Conservation (phyloP, 2,329 filamentous ascomycete genomes). For the Aspergillus udagawae region DNA sequence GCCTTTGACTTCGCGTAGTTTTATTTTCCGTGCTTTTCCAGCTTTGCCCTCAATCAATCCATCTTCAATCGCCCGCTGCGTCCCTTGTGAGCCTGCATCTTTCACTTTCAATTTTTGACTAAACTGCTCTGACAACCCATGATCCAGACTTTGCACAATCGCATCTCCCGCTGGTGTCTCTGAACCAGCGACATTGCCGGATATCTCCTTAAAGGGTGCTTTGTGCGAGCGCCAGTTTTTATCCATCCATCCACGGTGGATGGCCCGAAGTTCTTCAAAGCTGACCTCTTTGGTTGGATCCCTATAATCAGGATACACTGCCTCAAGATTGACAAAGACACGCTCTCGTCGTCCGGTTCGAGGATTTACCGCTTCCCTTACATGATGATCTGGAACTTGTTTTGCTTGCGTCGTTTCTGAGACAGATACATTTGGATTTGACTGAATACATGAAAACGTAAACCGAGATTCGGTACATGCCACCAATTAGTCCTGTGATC, state of each 20-base stretch:
- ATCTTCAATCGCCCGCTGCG: conserved; percentile 15
- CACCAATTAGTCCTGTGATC: conserved; percentile 90
- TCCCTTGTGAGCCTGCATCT: conserved; percentile 13
- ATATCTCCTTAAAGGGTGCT: conserved; percentile 55
- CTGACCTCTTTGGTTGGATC: conserved; percentile 71
- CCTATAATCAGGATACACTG: conserved; percentile 74
- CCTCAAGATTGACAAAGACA: conserved; percentile 80
- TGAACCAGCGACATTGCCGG: conserved; percentile 28
- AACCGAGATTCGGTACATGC: conserved; percentile 36
- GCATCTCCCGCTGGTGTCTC: conserved; percentile 14
- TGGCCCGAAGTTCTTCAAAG: conserved; percentile 87
- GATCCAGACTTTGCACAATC: conserved; percentile 17
- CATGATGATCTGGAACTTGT: conserved; percentile 66
- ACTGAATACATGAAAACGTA: conserved; percentile 52
- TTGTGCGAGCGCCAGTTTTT: conserved; percentile 49
- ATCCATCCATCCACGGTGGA: conserved; percentile 63
- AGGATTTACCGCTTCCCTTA: conserved; percentile 78
- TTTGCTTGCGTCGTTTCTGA: conserved; percentile 40
- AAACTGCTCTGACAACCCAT: conserved; percentile 26
- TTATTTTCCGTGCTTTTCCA: conserved; percentile 63
- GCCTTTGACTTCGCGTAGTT: conserved; percentile 74
- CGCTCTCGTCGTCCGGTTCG: conserved; percentile 78
- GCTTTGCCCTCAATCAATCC: conserved; percentile 25
- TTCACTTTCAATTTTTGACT: conserved; percentile 30
- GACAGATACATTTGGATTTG: conserved; percentile 37